Evolutionary conservation across 2,329 filamentous ascomycete species (phyloP).

Genomic region (Pseudonectria foliicola): DNA sequence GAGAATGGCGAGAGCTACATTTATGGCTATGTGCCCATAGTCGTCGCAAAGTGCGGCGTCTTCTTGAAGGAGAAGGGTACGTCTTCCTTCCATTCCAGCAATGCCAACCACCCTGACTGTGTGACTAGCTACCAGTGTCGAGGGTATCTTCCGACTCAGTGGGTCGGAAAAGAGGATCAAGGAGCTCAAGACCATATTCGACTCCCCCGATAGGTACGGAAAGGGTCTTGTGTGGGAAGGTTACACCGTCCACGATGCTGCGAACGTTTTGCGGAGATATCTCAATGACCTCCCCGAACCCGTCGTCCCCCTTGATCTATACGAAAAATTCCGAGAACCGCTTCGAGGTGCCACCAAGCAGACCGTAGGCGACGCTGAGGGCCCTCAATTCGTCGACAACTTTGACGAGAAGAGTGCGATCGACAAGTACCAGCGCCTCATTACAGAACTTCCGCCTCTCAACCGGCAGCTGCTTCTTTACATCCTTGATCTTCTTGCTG

Average conservation of each 20-base stretch:
- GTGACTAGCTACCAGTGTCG: slow-evolving; percentile 73
- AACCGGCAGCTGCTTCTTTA: slow-evolving; percentile 93
- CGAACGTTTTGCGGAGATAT: slow-evolving; percentile 91
- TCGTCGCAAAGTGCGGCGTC: slow-evolving; percentile 96
- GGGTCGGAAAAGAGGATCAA: slow-evolving; percentile 98
- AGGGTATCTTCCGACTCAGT: slow-evolving; percentile 93
- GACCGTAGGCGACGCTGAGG: slow-evolving; percentile 61
- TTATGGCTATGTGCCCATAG: slow-evolving; percentile 96
- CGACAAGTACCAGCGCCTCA: slow-evolving; percentile 75
- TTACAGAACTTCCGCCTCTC: slow-evolving; percentile 84
- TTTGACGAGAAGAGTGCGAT: slow-evolving; percentile 64
- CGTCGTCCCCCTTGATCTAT: slow-evolving; percentile 89
- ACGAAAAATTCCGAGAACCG: slow-evolving; percentile 83
- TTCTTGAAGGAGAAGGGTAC: slow-evolving; percentile 96
- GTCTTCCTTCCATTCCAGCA: slow-evolving; percentile 20
- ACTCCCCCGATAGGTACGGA: slow-evolving; percentile 90
- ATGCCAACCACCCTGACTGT: slow-evolving; percentile 16
- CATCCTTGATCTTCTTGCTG: slow-evolving; percentile 88
- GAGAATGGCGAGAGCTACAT: slow-evolving; percentile 92
- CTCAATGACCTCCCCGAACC: slow-evolving; percentile 94
- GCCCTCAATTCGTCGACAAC: slow-evolving; percentile 61
- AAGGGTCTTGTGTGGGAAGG: slow-evolving; percentile 96
- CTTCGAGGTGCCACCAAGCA: slow-evolving; percentile 65
- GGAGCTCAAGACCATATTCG: slow-evolving; percentile 84
- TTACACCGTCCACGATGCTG: slow-evolving; percentile 96